Evolutionary conservation across 352 stramenopile genomes (phyloP), one percentile per base, ranked within the genome.

Genomic region (Phytophthora cactorum): DNA sequence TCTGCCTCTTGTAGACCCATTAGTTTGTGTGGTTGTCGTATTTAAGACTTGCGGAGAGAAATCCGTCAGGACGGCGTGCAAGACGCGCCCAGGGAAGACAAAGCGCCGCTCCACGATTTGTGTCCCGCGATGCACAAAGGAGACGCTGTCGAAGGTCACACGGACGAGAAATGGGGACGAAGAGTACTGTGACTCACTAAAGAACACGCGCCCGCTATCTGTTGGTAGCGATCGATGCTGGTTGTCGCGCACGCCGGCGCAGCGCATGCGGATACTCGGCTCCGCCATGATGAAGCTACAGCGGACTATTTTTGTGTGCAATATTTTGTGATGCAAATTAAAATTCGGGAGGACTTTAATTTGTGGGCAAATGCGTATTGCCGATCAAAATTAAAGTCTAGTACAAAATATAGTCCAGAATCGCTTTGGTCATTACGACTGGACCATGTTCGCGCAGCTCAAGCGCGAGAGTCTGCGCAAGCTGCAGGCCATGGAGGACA

Each of bases 381-480:
- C 22, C 22, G 22, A 22, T 22, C 22, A 22, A 22, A 22, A 22
- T 22, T 22, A 22, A 22, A 22, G 22, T 22, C 22, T 22, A 22
- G 22, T 22, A 22, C 22, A 22, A 22, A 22, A 22, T 22, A 22
- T 22, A 22, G 22, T 22, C 22, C 22, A 22, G 22, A 22, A 22
- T 22, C 62, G 63, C 52, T 43, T 43, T 61, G 3, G 41, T 22
- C 22, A 46, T 14, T 25, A 63, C 58, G 32, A 63, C 28, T 72
- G 54, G 43, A 65, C 53, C 27, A 88, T 88, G 74, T 96, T 96
- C 67, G 81, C 88, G 50, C 82, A 93, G 69, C 77, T 93, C 66
- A 96, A 94, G 80, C 88, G 86, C 67, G 88, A 96, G 77, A 92
- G 75, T 56, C 71, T 96, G 73, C 86, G 87, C 52, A 95, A 94